Conservation (phyloP, 495 filamentous ascomycete genomes). For the Neurospora tetrasperma region DNA sequence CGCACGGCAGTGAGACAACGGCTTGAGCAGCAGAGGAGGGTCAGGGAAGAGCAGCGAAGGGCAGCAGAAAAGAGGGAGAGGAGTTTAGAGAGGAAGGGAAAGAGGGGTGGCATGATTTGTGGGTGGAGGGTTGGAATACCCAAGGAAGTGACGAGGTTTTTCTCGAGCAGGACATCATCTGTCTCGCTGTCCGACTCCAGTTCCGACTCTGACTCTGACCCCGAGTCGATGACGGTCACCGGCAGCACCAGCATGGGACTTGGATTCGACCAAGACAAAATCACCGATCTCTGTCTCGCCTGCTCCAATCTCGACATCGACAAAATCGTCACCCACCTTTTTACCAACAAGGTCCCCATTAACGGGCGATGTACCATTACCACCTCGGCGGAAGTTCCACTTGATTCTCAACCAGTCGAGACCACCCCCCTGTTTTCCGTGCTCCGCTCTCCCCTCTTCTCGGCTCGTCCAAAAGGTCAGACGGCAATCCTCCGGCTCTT, state of each 20-base stretch:
- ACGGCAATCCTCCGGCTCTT: conserved; percentile 13
- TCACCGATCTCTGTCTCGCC: conserved; percentile 12
- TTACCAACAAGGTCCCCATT: neutral
- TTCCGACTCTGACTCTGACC: neutral
- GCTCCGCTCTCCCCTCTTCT: neutral
- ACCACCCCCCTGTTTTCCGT: neutral
- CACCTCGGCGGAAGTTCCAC: neutral
- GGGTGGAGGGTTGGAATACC: neutral
- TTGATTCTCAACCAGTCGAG: neutral
- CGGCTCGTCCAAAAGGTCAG: conserved; percentile 3
- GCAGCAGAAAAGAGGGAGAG: neutral
- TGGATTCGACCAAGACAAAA: neutral
- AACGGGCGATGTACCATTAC: conserved; percentile 1
- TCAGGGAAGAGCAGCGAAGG: neutral
- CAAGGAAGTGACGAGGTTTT: neutral
- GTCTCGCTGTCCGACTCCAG: neutral
- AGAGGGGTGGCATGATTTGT: neutral
- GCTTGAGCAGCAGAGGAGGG: neutral
- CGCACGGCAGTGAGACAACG: neutral
- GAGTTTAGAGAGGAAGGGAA: neutral
- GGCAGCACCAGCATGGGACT: neutral
- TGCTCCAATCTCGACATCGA: conserved; percentile 13
- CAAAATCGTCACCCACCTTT: conserved; percentile 10
- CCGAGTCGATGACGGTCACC: neutral
- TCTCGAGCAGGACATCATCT: too few species aligned